A percentile compares a stretch with the other conserved stretches of the same genome.
phyloP scores from a whole-genome alignment of 768 basidiomycete species.

The Podaxis pistillaris region DNA sequence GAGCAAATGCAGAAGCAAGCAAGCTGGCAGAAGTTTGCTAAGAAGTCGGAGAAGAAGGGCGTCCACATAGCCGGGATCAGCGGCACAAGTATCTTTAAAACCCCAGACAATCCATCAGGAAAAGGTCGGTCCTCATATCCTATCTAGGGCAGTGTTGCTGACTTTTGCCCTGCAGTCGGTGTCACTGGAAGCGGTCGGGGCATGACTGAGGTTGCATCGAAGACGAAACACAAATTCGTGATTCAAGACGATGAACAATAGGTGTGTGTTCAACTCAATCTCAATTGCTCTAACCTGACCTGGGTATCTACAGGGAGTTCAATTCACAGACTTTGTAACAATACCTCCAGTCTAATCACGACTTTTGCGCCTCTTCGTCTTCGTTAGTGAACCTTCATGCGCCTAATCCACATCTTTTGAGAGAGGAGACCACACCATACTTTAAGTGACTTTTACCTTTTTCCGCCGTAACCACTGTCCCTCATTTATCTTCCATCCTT shows the following conservation, averaged over 20 bases:
- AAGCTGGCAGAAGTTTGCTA: constrained; percentile 93
- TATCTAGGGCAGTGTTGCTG: constrained; percentile 9
- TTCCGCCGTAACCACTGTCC: neutral
- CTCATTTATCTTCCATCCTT: constrained; percentile 7
- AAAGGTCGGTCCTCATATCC: constrained; percentile 53
- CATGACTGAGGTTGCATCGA: constrained; percentile 73
- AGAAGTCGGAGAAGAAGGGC: constrained; percentile 92
- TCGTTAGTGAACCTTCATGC: neutral
- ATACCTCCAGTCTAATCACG: neutral
- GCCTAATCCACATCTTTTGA: neutral
- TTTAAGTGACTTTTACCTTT: constrained; percentile 11
- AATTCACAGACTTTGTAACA: neutral
- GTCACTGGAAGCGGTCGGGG: constrained; percentile 89
- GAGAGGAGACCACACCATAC: neutral
- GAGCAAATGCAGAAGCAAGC: constrained; percentile 83
- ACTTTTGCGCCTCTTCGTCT: neutral
- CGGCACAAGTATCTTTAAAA: constrained; percentile 93
- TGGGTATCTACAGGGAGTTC: neutral
- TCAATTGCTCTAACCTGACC: neutral
- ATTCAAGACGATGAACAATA: constrained; percentile 44
- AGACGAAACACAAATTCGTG: constrained; percentile 76
- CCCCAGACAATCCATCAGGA: constrained; percentile 87
- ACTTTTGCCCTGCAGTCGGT: constrained; percentile 56
- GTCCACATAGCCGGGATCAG: constrained; percentile 85
- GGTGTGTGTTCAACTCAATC: constrained; percentile 15